Evolutionary conservation across 2,329 filamentous ascomycete genomes (phyloP).

Genomic region (Cytospora piceicola): DNA sequence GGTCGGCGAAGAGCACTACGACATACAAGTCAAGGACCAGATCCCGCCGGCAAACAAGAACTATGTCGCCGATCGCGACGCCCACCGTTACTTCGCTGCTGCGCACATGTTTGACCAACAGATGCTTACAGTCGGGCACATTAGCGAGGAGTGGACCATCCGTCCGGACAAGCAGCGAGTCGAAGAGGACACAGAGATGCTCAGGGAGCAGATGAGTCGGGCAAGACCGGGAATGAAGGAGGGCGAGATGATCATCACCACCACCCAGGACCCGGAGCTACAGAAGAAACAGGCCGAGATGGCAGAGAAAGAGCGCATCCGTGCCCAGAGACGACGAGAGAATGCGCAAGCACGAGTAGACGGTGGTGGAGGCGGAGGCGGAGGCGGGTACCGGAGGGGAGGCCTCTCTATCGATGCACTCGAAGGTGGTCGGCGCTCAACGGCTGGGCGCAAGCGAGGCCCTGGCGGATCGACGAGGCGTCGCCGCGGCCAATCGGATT

Average conservation of each 20-base stretch:
- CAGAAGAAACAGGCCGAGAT: constrained; percentile 74
- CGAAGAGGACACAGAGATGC: constrained; percentile 63
- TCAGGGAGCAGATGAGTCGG: constrained; percentile 67
- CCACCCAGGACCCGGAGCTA: constrained; percentile 74
- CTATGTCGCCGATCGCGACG: constrained; percentile 70
- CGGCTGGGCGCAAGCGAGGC: constrained; percentile 58
- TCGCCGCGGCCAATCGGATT: constrained; percentile 59
- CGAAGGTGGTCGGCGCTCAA: constrained; percentile 61
- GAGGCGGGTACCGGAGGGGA: constrained; percentile 50
- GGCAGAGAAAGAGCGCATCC: constrained; percentile 73
- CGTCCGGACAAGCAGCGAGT: constrained; percentile 55
- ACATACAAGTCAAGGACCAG: constrained; percentile 71
- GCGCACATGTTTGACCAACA: constrained; percentile 70
- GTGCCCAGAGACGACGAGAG: constrained; percentile 67
- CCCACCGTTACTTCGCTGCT: constrained; percentile 75
- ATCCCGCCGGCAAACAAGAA: constrained; percentile 63
- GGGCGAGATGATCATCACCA: constrained; percentile 69
- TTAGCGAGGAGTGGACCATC: constrained; percentile 73
- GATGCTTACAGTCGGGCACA: constrained; percentile 74
- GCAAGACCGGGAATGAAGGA: constrained; percentile 50
- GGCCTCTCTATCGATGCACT: constrained; percentile 68
- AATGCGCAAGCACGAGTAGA: constrained; percentile 68
- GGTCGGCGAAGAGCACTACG: constrained; percentile 76
- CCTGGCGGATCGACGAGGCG: constrained; percentile 43
- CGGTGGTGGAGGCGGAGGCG: constrained; percentile 55